A percentile compares a stretch with the other conserved stretches of the same genome.
phyloP scores from a whole-genome alignment of 2,329 filamentous ascomycete species.

The Apiospora kogelbergensis region DNA sequence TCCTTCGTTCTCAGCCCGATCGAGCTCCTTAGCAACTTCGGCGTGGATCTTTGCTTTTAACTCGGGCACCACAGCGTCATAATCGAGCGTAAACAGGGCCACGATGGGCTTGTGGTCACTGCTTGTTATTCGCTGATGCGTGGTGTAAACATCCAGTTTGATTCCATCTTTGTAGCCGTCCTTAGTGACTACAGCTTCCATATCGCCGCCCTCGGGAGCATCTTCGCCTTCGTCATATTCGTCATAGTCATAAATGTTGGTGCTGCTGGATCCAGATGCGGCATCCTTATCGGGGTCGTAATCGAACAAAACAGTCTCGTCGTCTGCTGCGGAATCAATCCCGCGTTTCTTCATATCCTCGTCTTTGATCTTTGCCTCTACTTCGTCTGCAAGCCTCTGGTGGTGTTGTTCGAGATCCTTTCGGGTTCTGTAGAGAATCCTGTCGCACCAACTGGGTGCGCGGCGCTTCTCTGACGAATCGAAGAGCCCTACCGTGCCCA shows the following conservation, averaged over 20 bases:
- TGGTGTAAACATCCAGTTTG: constrained; percentile 68
- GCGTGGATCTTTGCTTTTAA: constrained; percentile 81
- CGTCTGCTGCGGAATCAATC: constrained; percentile 69
- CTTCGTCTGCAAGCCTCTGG: constrained; percentile 58
- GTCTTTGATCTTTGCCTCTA: constrained; percentile 69
- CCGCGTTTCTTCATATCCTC: constrained; percentile 83
- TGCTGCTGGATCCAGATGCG: constrained; percentile 41
- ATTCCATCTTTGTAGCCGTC: constrained; percentile 58
- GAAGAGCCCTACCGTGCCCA: constrained; percentile 88
- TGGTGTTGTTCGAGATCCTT: constrained; percentile 68
- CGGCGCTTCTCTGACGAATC: constrained; percentile 94
- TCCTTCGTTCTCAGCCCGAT: constrained; percentile 88
- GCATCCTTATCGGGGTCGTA: constrained; percentile 81
- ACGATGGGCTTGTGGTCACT: constrained; percentile 94
- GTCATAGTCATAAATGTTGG: constrained; percentile 21
- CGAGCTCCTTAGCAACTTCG: constrained; percentile 84
- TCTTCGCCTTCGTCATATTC: constrained; percentile 40
- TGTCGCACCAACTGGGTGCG: constrained; percentile 95
- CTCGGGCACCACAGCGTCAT: constrained; percentile 82
- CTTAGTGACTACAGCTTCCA: constrained; percentile 53
- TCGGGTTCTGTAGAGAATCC: constrained; percentile 82
- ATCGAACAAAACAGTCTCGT: constrained; percentile 84
- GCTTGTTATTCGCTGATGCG: constrained; percentile 85
- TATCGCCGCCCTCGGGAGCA: constrained; percentile 40
- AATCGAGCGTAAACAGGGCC: constrained; percentile 79